These are phyloP conservation scores for Cryomyces antarcticus DNA, from an alignment of 495 filamentous ascomycete species.

Conservation along the genomic window DNA sequence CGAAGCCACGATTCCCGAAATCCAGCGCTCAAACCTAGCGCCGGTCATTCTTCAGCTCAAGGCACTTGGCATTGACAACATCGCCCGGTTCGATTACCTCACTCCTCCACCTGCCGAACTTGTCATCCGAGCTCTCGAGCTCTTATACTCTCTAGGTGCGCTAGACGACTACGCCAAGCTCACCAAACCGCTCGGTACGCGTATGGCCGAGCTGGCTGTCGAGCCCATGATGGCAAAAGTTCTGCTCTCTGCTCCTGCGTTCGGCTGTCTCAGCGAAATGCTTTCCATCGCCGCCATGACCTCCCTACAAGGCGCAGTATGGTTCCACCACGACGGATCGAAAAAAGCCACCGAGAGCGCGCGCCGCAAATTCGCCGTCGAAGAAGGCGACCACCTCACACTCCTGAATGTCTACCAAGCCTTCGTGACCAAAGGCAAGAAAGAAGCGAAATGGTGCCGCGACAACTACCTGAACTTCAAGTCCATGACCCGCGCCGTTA, in stretches of 20 bases:
- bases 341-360: slow-evolving; percentile 52
- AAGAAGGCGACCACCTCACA: slow-evolving; percentile 91
- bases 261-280: slow-evolving; percentile 68
- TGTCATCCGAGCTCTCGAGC: slow-evolving; percentile 69
- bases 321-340: slow-evolving; percentile 59
- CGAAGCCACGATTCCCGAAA: slow-evolving; percentile 67
- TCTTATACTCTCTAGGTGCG: slow-evolving; percentile 76
- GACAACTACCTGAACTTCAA: slow-evolving; percentile 78
- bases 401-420: slow-evolving; percentile 85
- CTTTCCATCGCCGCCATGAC: slow-evolving; percentile 91
- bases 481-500: slow-evolving; percentile 60
- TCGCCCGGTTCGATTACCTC: slow-evolving; percentile 75
- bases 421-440: slow-evolving; percentile 70
- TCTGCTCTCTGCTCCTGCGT: slow-evolving; percentile 53
- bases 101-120: slow-evolving; percentile 78
- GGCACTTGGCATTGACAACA: slow-evolving; percentile 89
- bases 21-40: slow-evolving; percentile 82
- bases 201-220: slow-evolving; percentile 89
- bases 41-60: slow-evolving; percentile 85
- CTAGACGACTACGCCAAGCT: slow-evolving; percentile 83
- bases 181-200: slow-evolving; percentile 59
- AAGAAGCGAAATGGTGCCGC: slow-evolving; percentile 70
- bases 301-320: slow-evolving; percentile 60
- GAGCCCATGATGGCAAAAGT: slow-evolving; percentile 96
- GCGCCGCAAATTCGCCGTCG: slow-evolving; percentile 68